Percentiles rank a stretch among this genome's conserved stretches.
Evolutionary conservation across 768 basidiomycete genomes (phyloP).

Genomic region (Boletus patriciae): DNA sequence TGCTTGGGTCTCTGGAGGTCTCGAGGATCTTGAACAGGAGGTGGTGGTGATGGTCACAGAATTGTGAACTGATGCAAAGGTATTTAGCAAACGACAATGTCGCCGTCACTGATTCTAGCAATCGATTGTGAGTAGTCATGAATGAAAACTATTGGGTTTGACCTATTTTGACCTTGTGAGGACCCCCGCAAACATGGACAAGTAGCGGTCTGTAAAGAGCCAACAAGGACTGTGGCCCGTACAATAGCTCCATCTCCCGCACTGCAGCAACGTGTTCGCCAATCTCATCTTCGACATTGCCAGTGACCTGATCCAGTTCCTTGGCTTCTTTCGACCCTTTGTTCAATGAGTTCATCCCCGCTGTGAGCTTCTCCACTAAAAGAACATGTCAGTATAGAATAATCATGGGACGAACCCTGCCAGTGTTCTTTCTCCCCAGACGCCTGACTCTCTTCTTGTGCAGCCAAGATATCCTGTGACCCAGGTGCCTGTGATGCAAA

Average conservation of each 20-base stretch:
- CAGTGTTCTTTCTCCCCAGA: slow-evolving; percentile 29
- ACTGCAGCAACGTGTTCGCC: slow-evolving; percentile 86
- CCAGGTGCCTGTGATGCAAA: slow-evolving; percentile 19
- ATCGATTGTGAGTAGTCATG: slow-evolving; percentile 6
- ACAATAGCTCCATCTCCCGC: slow-evolving; percentile 84
- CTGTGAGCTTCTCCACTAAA: slow-evolving; percentile 61
- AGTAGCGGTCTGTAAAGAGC: slow-evolving; percentile 88
- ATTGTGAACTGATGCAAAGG: slow-evolving; percentile 91
- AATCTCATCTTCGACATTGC: slow-evolving; percentile 97
- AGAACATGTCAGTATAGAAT: neutral
- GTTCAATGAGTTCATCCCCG: slow-evolving; percentile 36
- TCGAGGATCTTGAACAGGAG: slow-evolving; percentile 94
- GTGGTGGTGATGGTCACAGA: slow-evolving; percentile 87
- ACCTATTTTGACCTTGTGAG: slow-evolving; percentile 83
- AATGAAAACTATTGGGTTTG: neutral
- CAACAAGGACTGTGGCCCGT: slow-evolving; percentile 76
- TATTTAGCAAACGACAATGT: slow-evolving; percentile 92
- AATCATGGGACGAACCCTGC: slow-evolving; percentile 45
- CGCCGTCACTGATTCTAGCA: slow-evolving; percentile 79
- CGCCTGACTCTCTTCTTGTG: slow-evolving; percentile 7
- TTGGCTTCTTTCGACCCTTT: slow-evolving; percentile 61
- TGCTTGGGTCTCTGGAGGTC: slow-evolving; percentile 83
- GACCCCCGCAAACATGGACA: slow-evolving; percentile 86
- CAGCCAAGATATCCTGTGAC: slow-evolving; percentile 18
- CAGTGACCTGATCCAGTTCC: slow-evolving; percentile 95